Base-by-base conservation (phyloP, 2,329 filamentous ascomycete genomes). In the Diaporthe ampelina region DNA sequence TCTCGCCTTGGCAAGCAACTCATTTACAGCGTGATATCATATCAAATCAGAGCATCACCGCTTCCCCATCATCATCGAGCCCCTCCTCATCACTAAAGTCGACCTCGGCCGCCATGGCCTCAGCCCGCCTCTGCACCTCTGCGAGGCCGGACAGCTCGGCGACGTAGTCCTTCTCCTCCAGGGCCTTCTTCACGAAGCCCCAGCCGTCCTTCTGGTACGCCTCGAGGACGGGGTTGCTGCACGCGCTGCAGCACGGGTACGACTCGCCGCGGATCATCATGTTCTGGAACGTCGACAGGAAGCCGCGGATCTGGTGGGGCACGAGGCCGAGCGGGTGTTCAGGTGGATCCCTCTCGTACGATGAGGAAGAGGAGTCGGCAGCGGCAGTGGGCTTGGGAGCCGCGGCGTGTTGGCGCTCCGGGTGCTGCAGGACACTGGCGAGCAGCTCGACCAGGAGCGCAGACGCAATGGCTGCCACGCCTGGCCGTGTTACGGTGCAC, bases 401-500 rank as follows among this genome's bases (percentile, higher is more conserved):
- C 7, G 89, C 88, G 0, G 91, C 91, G 65, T 89, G 85, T 26
- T 90, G 86, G n/a, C 91, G 89, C 10, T 93, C 85, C 0, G 95
- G 95, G 81, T 98, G 96, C 81, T 99, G 97, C 13, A 98, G 86
- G 48, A 98, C 85, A 74, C 94, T 97, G 13, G 95, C 92, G 37
- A 99, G 89, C 7, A 98, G 88, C 83, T 99, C 97, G 63, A 98
- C 96, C 8, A 98, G 89, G 45, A 97, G 88, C 2, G 95, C 94
- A 3, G 97, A 98, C 10, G 97, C 97, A 73, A 98, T 97, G 13
- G 95, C 93, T 19, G 97, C 96, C 48, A 98, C 92, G 21, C 97
- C 97, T 0, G 97, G 97, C 13, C 97, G 91, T 3, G 97, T 99
- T 26, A 99, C 97, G 0, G 97, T 99, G 83, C 97, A 99, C 84